Evolutionary conservation across 768 basidiomycete species (phyloP), one percentile per base, ranked within the genome.

Genomic region (Crucibulum laeve): DNA sequence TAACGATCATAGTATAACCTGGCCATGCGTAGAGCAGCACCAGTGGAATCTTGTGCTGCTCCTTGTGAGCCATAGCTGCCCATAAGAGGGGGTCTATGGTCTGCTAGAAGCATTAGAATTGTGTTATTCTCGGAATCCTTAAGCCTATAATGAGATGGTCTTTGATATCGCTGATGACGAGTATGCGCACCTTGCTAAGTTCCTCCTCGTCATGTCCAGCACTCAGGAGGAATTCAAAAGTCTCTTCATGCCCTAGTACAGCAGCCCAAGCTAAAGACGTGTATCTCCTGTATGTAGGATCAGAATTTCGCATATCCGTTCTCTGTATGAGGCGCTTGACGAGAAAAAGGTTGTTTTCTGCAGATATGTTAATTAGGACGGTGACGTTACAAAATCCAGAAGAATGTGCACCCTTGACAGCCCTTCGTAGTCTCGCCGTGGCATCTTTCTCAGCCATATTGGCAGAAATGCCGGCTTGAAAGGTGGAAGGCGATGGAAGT

Each of bases 221-320:
- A 49, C 73, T 78, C 41, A 95, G 70, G 43, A 97, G 71, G 64
- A 85, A 96, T 56, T 96, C 92, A 52, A 95, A 97, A 1, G 90
- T 92, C 58, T 95, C 93, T 57, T 94, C 85, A 48, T 90, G 82
- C 0, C 89, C 91, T 28, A 90, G 77, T 0, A 87, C 78, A 17
- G 92, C 92, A 2, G 93, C 82, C 92, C 91, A 97, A 4, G 91
- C 90, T 6, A 97, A 64, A 10, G 89, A 92, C 0, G 94, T 96
- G 58, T 86, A 85, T 5, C 90, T 77, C 51, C 77, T 78, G 18
- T 79, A 68, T 13, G 74, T 76, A 8, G 84, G 73, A 65, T 97
- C 94, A 6, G 91, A 82, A 65, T 97, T 97, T 17, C 94, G 81
- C 73, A 96, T 81, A 56, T 96, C 92, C 6, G 85, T 85, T 53